Evolutionary conservation across 441 rosid species (phyloP), one percentile per base, ranked within the genome.

Genomic region (Isatis lusitanica): DNA sequence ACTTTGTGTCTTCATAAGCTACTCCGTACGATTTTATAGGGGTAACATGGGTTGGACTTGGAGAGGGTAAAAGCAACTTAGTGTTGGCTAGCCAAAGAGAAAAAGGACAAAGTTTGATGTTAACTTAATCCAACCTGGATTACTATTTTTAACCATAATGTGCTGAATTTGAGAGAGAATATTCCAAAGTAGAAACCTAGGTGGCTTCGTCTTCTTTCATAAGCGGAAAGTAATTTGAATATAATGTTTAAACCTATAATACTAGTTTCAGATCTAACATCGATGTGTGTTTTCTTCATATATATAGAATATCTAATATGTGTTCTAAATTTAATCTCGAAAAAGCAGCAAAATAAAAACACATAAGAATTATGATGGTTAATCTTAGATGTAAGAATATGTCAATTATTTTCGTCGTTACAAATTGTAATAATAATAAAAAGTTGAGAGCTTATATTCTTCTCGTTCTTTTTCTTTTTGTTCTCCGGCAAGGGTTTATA

Each of bases 1-100:
- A 56, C 42, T 47, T 33, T 76, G 63, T 70, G 75, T 76, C 48
- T 76, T 65, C 63, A 33, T 59, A 77, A 71, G 76, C 80, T 77
- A 77, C 18, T 65, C 80, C 80, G 76, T 77, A 77, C 80, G 47
- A 51, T 31, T 56, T 39, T 59, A 51, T 77, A 71, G 80, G 24
- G 38, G 72, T 77, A 77, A 77, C 80, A 71, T 77, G 80, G 80
- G 68, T 42, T 70, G 40, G 71, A 76, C 71, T 57, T 57, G 39
- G 66, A 63, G 66, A 56, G 16, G 36, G 57, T 56, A 75, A 76
- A 76, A 76, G 76, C 76, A 71, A 71, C 71, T 30, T 63, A 64
- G 63, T 76, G 79, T 76, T 76, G 79, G 57, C 68, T 77, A 77
- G 76, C 68, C 50, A 59, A 71, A 42, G 63, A 58, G 58, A 48